Base-by-base conservation (phyloP, 495 filamentous ascomycete genomes). In the Penicillium cosmopolitanum region DNA sequence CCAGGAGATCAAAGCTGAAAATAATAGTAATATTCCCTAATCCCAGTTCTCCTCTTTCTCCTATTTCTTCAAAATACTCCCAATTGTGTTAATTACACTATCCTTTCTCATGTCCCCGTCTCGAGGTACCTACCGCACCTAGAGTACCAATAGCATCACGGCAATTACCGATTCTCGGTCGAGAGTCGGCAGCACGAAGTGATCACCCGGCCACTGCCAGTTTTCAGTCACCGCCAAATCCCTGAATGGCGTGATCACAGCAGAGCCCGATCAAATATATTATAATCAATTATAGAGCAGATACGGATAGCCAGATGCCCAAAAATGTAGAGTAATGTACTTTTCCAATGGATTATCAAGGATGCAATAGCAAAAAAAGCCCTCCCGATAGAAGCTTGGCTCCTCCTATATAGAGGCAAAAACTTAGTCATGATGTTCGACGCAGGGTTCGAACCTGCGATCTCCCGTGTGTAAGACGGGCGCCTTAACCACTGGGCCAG, bases 401-500 rank as follows among this genome's bases (percentile, higher is more conserved):
- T 21, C 19, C 19, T 21, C 2, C 19, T 21, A 2, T 21, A 21
- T 21, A 21, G 19, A 21, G 19, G 19, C 23, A 23, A 23, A 23
- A 23, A 23, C 0, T 23, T 23, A 4, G 3, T 23, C 2, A 23
- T 23, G 3, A 7, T 62, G 66, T 59, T 65, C 63, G 57, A 66
- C 57, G 63, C 63, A 66, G 66, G 66, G 66, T 66, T 68, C 66
- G 66, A 68, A 68, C 66, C 66, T 66, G 63, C 63, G 63, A 65
- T 65, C 66, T 68, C 63, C 56, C 66, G 66, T 61, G 66, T 68
- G 66, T 68, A 68, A 68, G 60, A 61, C 66, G 66, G 56, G 63
- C 62, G 66, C 66, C 62, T 62, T 68, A 48, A 68, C 66, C 66
- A 68, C 66, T 68, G 63, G 62, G 66, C 66, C 63, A 68, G 58